Evolutionary conservation across 257 asterid genomes (phyloP).

Genomic region (Craterostigma plantagineum): DNA sequence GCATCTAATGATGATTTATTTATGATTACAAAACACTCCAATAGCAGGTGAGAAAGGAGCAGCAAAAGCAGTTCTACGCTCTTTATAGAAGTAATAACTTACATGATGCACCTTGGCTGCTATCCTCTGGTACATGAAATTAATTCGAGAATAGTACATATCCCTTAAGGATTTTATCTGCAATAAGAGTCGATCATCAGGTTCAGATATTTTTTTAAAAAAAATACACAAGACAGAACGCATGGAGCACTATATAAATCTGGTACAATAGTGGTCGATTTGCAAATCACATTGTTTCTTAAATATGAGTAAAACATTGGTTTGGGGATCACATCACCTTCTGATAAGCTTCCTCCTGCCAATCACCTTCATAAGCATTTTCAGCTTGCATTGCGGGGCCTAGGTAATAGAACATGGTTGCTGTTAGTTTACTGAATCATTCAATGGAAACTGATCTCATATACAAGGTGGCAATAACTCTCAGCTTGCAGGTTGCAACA

Average conservation of each 20-base stretch:
- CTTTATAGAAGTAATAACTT: conserved; percentile 2
- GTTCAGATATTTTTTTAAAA: too few relatives aligned
- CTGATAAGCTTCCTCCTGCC: conserved; percentile 91
- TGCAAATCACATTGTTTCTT: too few relatives aligned
- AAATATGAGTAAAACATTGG: conserved; percentile 5
- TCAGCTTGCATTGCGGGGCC: conserved; percentile 80
- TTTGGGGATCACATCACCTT: conserved; percentile 35
- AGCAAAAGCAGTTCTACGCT: not conserved
- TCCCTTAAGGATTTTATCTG: conserved; percentile 88
- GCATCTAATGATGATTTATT: too few relatives aligned
- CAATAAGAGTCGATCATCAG: conserved; percentile 8
- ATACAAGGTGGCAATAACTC: too few relatives aligned
- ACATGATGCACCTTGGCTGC: conserved; percentile 73
- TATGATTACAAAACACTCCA: too few relatives aligned
- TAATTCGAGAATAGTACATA: conserved; percentile 47
- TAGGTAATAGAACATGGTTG: conserved; percentile 27
- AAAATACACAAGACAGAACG: too few relatives aligned
- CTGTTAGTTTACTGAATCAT: too few relatives aligned
- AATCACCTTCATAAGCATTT: conserved; percentile 51
- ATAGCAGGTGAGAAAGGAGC: not conserved
- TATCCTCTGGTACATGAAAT: conserved; percentile 62
- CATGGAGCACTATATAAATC: too few relatives aligned
- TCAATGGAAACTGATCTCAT: too few relatives aligned
- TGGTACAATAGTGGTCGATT: too few relatives aligned
- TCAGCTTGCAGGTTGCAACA: too few relatives aligned